phyloP scores from a whole-genome alignment of 768 basidiomycete species.

The Rhizopogon roseolus region DNA sequence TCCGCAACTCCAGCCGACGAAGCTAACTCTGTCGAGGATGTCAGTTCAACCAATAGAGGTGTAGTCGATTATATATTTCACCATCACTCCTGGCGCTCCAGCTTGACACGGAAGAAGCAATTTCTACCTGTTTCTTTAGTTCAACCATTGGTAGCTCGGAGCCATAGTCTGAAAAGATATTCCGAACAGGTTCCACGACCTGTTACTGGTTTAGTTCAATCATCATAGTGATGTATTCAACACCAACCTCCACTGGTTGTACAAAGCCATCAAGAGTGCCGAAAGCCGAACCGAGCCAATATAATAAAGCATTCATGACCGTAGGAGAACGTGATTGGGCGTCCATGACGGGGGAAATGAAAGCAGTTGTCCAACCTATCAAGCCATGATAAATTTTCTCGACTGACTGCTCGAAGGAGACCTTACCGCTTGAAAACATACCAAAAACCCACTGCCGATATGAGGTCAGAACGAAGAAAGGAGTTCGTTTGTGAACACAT shows the following conservation, averaged over 20 bases:
- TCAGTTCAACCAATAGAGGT: neutral
- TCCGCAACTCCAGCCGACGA: conserved; percentile 15
- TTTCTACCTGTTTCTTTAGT: neutral
- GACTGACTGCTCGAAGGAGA: neutral
- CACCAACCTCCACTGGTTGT: conserved; percentile 16
- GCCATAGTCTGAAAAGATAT: conserved; percentile 11
- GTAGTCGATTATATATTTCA: conserved; percentile 2
- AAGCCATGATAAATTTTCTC: neutral
- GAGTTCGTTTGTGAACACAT: conserved; percentile 42
- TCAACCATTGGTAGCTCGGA: neutral
- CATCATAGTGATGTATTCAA: neutral
- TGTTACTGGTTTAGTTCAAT: conserved; percentile 3
- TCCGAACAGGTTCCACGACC: conserved; percentile 28
- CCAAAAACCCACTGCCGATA: conserved; percentile 63
- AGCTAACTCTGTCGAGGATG: conserved; percentile 12
- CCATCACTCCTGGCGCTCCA: conserved; percentile 26
- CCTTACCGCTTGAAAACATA: conserved; percentile 49
- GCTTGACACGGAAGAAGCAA: conserved; percentile 23
- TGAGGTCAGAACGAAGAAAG: conserved; percentile 55
- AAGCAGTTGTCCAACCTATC: conserved; percentile 51
- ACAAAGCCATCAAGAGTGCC: conserved; percentile 25
- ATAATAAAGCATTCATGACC: conserved; percentile 46
- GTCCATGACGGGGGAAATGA: conserved; percentile 41
- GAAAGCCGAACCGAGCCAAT: conserved; percentile 54
- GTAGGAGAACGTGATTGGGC: conserved; percentile 40